phyloP scores from a whole-genome alignment of 1,139 yeast species.

The Pneumocystis sp. region DNA sequence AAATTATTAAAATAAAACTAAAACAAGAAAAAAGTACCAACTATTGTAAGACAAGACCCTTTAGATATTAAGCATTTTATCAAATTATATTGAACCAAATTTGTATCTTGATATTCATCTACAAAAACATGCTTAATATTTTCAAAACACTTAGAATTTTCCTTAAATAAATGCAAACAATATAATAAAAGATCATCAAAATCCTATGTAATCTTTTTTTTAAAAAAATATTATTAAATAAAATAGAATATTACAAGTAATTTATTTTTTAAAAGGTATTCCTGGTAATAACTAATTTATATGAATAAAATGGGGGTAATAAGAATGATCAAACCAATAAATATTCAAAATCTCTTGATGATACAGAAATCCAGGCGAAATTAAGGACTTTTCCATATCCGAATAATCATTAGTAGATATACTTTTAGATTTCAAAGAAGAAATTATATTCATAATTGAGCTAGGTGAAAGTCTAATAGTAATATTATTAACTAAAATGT shows the following conservation, averaged over 20 bases:
- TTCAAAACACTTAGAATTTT: conserved; percentile 33
- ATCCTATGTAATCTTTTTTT: conserved; percentile 37
- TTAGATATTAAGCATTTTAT: conserved; percentile 43
- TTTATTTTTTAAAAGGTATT: neutral
- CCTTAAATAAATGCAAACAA: conserved; percentile 37
- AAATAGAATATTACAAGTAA: neutral
- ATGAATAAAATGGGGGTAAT: neutral
- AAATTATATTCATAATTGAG: conserved; percentile 4
- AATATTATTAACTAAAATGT: conserved; percentile 16
- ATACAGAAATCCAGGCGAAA: neutral
- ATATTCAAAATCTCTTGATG: neutral
- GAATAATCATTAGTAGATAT: neutral
- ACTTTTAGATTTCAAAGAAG: conserved; percentile 9
- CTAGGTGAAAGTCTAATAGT: conserved; percentile 21
- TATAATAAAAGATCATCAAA: conserved; percentile 68
- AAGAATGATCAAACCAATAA: neutral
- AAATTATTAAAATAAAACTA: neutral
- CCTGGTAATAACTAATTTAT: neutral
- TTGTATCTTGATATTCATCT: conserved; percentile 93
- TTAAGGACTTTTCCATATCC: neutral
- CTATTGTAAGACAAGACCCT: conserved; percentile 51
- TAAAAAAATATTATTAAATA: neutral
- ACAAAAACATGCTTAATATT: conserved; percentile 58
- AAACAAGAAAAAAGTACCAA: conserved; percentile 33
- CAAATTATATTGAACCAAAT: conserved; percentile 54